Evolutionary conservation across 495 filamentous ascomycete species (phyloP), one percentile per base, ranked within the genome.

Genomic region (Cercophora samala): DNA sequence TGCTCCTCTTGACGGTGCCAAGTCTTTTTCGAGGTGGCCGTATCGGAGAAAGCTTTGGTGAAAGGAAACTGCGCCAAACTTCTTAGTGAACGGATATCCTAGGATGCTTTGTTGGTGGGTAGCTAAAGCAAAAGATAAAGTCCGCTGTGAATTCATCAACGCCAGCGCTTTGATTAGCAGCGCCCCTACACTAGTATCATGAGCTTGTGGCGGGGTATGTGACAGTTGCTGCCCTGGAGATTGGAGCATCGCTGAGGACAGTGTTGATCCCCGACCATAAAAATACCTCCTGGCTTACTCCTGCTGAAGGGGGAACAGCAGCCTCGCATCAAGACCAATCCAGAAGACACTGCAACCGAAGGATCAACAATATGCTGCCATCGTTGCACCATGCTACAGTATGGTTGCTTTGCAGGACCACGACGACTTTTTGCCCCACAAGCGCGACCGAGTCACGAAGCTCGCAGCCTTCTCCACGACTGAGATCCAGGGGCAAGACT

Each of bases 331-430:
- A 46, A 46, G 37, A 13, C 37, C 37, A 11, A 11, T 17, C 37
- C 9, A 46, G 11, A 13, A 46, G 37, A 46, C 13, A 46, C 37
- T 46, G 37, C 37, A 13, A 46, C 37, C 37, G 13, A 46, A 46
- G 29, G 8, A 46, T 46, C 8, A 46, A 0, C 37, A 46, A 46
- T 46, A 46, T 18, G 37, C 13, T 46, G 37, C 37, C 37, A 46
- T 46, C 37, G 37, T 46, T 46, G 37, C 37, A 46, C 37, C 37
- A 46, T 56, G 53, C 22, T 23, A 56, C 53, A 56, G 53, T 13
- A 56, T 23, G n/a, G 53, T 56, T 23, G 53, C 53, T 56, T 56
- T 56, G 53, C 53, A 56, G 53, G n/a, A 56, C 22, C 9, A 21
- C n/a, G 53, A 56, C 19, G 5, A 21, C n/a, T 21, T 56, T 19